Base-by-base conservation (phyloP, 2,329 filamentous ascomycete species). In the Scopulariopsis brevicaulis region DNA sequence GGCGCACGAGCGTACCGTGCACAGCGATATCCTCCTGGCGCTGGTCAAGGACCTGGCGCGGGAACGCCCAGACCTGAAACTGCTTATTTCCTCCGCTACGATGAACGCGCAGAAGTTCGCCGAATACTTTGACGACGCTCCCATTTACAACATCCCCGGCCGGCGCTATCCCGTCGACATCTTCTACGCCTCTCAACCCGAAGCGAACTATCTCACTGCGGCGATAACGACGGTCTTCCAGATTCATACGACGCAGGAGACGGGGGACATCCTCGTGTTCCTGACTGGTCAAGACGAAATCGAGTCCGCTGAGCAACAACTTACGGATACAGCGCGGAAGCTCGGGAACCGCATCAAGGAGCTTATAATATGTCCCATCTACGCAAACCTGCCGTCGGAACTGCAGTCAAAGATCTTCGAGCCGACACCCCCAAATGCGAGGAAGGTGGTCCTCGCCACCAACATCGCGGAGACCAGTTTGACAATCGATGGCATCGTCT, bases 381-480 rank as follows among this genome's bases (percentile, higher is more conserved):
- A 99, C 68, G 89, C 91, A 66, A 96, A 96, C 65, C 74, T 99
- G 46, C 92, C 92, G 0, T 91, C 90, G 0, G 92, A 97, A 59
- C 74, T 96, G 1, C 94, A 99, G 68, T 83, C 87, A 54, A 93
- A 93, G 68, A 96, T 97, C 63, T 99, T 99, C 66, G 90, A 96
- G 65, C 91, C 92, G 0, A 96, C 93, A 0, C 93, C 94, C 0
- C 83, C 87, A 0, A 86, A 86, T 20, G 86, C 89, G 0, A 82
- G 94, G 32, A 99, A 97, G 68, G 90, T 97, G 0, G 90, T 99
- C 0, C 74, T 97, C 43, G 91, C 93, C 0, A 97, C 94, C 2
- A 99, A 99, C 68, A 97, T 99, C 70, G 94, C 94, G 2, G 94
- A 99, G 70, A 99, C 94, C 0, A 91, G 85, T 76, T 74, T 99